phyloP scores from a whole-genome alignment of 768 basidiomycete species.

The Mrakia gelida region DNA sequence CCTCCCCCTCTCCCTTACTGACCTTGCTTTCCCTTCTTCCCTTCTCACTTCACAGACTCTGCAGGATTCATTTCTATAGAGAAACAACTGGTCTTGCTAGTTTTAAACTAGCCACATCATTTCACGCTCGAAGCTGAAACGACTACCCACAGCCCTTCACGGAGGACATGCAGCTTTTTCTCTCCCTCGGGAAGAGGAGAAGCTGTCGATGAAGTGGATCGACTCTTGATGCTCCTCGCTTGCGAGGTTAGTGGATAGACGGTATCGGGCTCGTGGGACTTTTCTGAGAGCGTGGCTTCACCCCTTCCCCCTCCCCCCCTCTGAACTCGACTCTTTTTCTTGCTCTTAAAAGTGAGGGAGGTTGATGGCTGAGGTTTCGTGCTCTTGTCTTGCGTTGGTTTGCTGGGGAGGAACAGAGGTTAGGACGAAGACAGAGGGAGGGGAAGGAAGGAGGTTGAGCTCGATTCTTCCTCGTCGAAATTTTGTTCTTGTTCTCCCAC shows the following conservation, averaged over 20 bases:
- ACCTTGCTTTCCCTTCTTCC: not conserved
- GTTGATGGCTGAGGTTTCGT: not conserved
- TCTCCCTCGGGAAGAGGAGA: not conserved
- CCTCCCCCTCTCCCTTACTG: not conserved
- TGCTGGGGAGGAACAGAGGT: not conserved
- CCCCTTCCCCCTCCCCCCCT: not conserved
- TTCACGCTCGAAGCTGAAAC: conserved; percentile 21
- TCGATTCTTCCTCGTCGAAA: no score
- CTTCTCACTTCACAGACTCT: not conserved
- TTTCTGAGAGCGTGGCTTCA: conserved; percentile 16
- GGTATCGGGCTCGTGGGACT: conserved; percentile 22
- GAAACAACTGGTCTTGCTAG: conserved; percentile 32
- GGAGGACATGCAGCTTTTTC: conserved; percentile 22
- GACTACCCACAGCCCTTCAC: conserved; percentile 27
- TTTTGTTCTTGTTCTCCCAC: no score
- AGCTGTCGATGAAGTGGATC: conserved; percentile 31
- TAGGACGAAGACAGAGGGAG: no score
- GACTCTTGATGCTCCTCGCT: conserved; percentile 27
- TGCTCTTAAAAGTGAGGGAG: not conserved
- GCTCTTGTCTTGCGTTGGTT: not conserved
- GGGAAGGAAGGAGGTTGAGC: not conserved
- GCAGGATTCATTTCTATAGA: conserved; percentile 31
- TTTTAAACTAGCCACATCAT: conserved; percentile 31
- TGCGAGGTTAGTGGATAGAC: conserved; percentile 22
- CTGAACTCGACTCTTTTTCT: not conserved